phyloP scores from a whole-genome alignment of 2,329 filamentous ascomycete species.

The Daldinia sp. region DNA sequence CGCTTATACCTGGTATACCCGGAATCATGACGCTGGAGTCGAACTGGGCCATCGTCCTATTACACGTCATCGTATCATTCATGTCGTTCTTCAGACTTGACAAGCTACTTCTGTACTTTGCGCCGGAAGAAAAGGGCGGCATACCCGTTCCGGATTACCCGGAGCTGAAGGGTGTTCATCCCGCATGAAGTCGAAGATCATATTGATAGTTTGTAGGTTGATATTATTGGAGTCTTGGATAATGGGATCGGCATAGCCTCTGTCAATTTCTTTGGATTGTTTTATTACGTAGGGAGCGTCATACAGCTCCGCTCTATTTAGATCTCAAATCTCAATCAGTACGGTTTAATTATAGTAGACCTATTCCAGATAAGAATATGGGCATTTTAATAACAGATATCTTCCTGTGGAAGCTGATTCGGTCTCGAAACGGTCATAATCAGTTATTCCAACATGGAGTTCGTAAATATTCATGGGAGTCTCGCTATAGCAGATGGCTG shows the following conservation, averaged over 20 bases:
- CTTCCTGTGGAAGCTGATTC: too few relatives aligned
- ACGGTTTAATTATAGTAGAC: not conserved
- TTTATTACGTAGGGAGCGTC: not conserved
- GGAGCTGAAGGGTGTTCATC: slow-evolving; percentile 23
- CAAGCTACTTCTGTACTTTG: slow-evolving; percentile 28
- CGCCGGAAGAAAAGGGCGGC: slow-evolving; percentile 38
- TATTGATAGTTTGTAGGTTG: not conserved
- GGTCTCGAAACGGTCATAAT: not conserved
- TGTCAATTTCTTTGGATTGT: not conserved
- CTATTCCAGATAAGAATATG: too few relatives aligned
- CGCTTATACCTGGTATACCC: slow-evolving; percentile 37
- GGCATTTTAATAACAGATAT: too few relatives aligned
- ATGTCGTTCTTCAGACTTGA: slow-evolving; percentile 38
- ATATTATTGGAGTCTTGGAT: not conserved
- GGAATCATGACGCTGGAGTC: slow-evolving; percentile 34
- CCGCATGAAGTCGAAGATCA: not conserved
- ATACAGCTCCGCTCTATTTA: not conserved
- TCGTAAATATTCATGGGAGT: slow-evolving; percentile 2
- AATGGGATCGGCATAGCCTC: not conserved
- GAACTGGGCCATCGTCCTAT: slow-evolving; percentile 33
- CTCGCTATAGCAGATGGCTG: slow-evolving; percentile 45
- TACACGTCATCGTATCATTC: slow-evolving; percentile 37
- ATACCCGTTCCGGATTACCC: slow-evolving; percentile 42
- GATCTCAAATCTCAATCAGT: not conserved
- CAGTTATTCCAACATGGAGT: not conserved